Base-by-base conservation (phyloP, 306 rosid genomes). In the Rosa rugosa region DNA sequence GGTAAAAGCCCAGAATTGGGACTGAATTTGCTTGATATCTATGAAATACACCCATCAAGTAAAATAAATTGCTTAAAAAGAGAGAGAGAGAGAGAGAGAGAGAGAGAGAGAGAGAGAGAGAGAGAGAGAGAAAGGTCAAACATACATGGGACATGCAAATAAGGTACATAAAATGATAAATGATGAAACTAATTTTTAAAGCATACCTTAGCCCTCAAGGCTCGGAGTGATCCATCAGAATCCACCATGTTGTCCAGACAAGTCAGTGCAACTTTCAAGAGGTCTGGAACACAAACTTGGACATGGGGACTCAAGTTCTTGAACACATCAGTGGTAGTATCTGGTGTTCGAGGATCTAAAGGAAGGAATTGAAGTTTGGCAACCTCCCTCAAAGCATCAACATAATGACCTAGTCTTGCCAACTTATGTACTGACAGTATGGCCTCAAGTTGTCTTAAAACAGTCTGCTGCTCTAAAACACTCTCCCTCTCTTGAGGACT, bases 291-390 rank as follows among this genome's bases (percentile, higher is more conserved):
- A 78, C 99, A 95, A 65, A 88, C 96, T 91, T 95, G 99, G 79
- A 95, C 97, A 80, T 95, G 92, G 60, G 96, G 88, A 76, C 96
- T 91, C 71, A 95, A 85, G 81, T 77, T 91, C 79, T 90, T 96
- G 74, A 93, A 88, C 71, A 86, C 94, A 46, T 93, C 91, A 60
- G 79, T 77, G 64, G 87, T 84, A 79, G 53, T 80, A 79, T 95
- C 97, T 16, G 96, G 93, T 50, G 88, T 89, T 75, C 97, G 90
- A 5, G 97, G 99, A 85, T 91, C 97, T 22, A 95, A 87, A 34
- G 98, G 98, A 79, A 95, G 96, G 84, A 95, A 95, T 70, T 90
- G 92, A 84, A 95, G 93, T 85, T 86, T 89, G 50, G 98, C 97
- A 81, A 95, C 90, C 86, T 93, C 99, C 90, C 97, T 93, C 60